A percentile compares a stretch with the other conserved stretches of the same genome.
phyloP scores from a whole-genome alignment of 768 basidiomycete genomes.

The Podaxis sp. region DNA sequence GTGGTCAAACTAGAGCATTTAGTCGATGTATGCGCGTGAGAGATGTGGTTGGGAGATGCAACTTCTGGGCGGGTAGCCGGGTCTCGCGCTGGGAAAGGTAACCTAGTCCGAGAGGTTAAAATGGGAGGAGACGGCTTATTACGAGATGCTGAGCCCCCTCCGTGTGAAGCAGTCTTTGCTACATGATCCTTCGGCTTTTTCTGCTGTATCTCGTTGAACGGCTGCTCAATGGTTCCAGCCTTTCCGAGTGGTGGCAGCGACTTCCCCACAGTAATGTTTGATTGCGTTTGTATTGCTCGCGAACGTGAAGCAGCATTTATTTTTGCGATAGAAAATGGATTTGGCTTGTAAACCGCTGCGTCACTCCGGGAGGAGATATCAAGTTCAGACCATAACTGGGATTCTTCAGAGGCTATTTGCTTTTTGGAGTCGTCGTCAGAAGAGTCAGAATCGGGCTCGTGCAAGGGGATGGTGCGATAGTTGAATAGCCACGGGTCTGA shows the following conservation, averaged over 20 bases:
- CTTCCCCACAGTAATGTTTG: background rate
- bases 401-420: background rate
- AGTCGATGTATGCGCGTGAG: background rate
- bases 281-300: background rate
- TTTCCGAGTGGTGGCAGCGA: background rate
- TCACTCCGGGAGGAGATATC: conserved; percentile 62
- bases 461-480: background rate
- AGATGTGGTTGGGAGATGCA: background rate
- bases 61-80: background rate
- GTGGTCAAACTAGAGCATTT: background rate
- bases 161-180: background rate
- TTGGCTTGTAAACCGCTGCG: conserved; percentile 60
- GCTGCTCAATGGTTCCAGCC: background rate
- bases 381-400: conserved; percentile 22
- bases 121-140: background rate
- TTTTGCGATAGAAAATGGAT: conserved; percentile 79
- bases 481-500: background rate
- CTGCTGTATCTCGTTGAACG: background rate
- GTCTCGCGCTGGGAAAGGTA: too few relatives aligned
- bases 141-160: background rate
- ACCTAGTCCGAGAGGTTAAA: too few relatives aligned
- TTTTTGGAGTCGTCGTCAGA: background rate
- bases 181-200: background rate
- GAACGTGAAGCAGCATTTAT: conserved; percentile 64
- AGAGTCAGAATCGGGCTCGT: background rate